phyloP scores from a whole-genome alignment of 176 grass and related monocot species.

The Pontederia paniculata region DNA sequence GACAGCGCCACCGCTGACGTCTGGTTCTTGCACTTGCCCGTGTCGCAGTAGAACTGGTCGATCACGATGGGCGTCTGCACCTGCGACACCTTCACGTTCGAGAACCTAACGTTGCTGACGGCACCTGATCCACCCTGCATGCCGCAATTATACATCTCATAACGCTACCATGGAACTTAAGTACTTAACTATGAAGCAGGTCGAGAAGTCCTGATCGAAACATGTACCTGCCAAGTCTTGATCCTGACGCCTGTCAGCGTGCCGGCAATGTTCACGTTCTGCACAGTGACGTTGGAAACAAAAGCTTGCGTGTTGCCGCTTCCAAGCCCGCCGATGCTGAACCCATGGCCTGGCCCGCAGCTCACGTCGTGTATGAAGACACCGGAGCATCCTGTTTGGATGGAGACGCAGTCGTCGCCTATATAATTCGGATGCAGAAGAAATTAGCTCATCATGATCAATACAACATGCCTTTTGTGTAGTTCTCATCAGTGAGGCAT shows the following conservation, averaged over 20 bases:
- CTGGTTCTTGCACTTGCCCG: constrained; percentile 37
- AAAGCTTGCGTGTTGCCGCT: constrained; percentile 26
- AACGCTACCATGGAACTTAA: too few relatives aligned
- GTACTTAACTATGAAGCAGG: too few relatives aligned
- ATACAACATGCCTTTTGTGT: neutral
- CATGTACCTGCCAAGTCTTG: constrained; percentile 68
- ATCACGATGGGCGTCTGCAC: constrained; percentile 52
- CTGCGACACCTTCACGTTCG: constrained; percentile 26
- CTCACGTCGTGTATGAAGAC: constrained; percentile 32
- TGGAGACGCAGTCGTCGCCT: constrained; percentile 72
- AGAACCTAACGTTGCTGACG: constrained; percentile 33
- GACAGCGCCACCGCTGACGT: constrained; percentile 42
- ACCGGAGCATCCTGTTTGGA: constrained; percentile 50
- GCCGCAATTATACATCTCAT: neutral
- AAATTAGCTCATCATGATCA: neutral
- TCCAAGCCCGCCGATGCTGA: constrained; percentile 66
- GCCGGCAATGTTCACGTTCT: constrained; percentile 25
- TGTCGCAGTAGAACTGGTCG: constrained; percentile 61
- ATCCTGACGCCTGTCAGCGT: constrained; percentile 46
- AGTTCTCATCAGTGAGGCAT: neutral
- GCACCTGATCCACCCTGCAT: constrained; percentile 49
- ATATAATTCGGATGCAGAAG: neutral
- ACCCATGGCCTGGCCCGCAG: constrained; percentile 62
- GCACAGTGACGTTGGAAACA: constrained; percentile 36
- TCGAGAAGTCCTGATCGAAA: neutral